These are phyloP conservation scores for Bromus sterilis DNA, from an alignment of 176 grass and related monocot genomes.

Conservation along the genomic window DNA sequence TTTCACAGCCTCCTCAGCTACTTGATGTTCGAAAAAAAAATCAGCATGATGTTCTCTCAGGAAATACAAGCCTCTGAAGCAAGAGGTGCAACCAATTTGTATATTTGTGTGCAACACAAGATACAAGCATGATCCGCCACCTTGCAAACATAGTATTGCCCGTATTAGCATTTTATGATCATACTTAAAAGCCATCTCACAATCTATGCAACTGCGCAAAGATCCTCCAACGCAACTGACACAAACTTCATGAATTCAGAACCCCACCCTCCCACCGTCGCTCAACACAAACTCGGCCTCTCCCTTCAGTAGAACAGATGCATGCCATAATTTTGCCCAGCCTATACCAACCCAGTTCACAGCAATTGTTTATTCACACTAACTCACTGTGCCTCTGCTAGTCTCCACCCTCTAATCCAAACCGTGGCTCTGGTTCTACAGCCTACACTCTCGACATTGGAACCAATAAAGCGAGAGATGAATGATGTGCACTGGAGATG, in stretches of 20 bases:
- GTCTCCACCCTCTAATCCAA: background rate
- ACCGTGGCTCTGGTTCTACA: background rate
- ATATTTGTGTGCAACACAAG: background rate
- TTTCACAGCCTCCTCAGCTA: background rate
- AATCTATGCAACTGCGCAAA: background rate
- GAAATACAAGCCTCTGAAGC: background rate
- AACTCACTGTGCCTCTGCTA: background rate
- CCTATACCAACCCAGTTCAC: background rate
- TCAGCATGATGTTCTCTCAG: background rate
- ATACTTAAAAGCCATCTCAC: background rate
- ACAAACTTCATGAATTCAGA: background rate
- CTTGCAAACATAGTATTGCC: background rate
- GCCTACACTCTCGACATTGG: background rate
- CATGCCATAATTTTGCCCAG: background rate
- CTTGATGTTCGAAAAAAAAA: background rate
- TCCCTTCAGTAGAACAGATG: background rate
- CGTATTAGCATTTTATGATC: background rate
- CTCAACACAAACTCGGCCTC: background rate
- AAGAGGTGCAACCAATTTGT: background rate
- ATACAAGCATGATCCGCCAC: background rate
- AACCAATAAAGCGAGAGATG: background rate
- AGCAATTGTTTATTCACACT: background rate
- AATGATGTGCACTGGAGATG: background rate
- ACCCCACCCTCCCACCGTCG: background rate
- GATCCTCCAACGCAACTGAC: background rate